Evolutionary conservation across 1,284 basidiomycete species (phyloP).

Genomic region (Thelephora terrestris): DNA sequence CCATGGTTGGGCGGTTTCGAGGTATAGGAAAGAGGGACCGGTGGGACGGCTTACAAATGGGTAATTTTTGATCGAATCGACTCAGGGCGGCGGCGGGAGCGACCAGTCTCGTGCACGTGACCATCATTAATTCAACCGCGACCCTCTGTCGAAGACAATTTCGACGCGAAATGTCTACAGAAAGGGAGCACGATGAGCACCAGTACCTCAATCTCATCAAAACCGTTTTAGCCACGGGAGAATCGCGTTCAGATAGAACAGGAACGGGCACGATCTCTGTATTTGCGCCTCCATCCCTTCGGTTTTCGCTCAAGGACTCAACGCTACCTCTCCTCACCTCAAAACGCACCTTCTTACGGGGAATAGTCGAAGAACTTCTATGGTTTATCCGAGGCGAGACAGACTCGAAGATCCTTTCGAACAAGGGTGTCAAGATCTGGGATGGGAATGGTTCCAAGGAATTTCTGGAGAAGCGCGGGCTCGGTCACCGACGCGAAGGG

Average conservation of each 20-base stretch:
- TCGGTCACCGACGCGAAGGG: slow-evolving; percentile 79
- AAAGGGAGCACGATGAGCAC: slow-evolving; percentile 57
- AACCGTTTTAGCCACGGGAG: slow-evolving; percentile 66
- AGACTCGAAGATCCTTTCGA: slow-evolving; percentile 68
- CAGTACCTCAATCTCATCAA: slow-evolving; percentile 82
- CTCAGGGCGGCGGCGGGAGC: no score
- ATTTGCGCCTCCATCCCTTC: slow-evolving; percentile 82
- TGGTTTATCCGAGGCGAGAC: slow-evolving; percentile 92
- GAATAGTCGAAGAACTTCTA: slow-evolving; percentile 89
- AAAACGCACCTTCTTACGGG: slow-evolving; percentile 88
- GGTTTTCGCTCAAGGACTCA: slow-evolving; percentile 71
- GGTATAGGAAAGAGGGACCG: no score
- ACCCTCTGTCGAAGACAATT: no score
- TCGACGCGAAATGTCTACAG: background rate
- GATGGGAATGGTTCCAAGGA: slow-evolving; percentile 90
- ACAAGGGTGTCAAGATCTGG: slow-evolving; percentile 94
- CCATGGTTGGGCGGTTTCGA: slow-evolving; percentile 35
- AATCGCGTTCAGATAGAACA: slow-evolving; percentile 77
- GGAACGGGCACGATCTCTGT: slow-evolving; percentile 87
- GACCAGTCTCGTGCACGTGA: no score
- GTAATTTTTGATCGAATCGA: no score
- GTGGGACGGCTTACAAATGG: no score
- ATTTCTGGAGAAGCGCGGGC: slow-evolving; percentile 79
- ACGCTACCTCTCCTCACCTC: slow-evolving; percentile 89
- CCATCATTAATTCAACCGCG: no score